Percentiles rank a stretch among this genome's conserved stretches.
Conservation (phyloP, 257 asterid genomes). For the Schizonepeta tenuifolia region DNA sequence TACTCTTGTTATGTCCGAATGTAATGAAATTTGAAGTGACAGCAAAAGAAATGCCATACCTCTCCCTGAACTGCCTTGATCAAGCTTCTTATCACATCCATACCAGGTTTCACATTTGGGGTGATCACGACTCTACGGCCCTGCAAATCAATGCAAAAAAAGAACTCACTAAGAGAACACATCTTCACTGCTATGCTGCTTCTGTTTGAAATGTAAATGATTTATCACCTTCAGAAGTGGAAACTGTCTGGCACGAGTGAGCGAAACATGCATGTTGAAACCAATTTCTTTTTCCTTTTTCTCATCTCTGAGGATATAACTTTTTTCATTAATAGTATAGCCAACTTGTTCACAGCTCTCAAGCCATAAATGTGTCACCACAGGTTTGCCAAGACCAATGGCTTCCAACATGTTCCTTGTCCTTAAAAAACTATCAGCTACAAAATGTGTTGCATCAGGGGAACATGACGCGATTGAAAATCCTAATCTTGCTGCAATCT, state of each 20-base stretch:
- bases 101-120: slow-evolving; percentile 62
- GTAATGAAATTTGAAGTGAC: slow-evolving; percentile 8
- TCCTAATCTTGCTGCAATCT: slow-evolving; percentile 65
- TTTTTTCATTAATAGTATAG: slow-evolving; percentile 58
- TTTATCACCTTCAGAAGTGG: slow-evolving; percentile 70
- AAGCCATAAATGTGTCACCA: slow-evolving; percentile 81
- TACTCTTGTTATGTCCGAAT: not conserved
- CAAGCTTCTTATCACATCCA: slow-evolving; percentile 57
- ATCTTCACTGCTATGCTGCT: slow-evolving; percentile 16
- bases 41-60: slow-evolving; percentile 46
- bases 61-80: slow-evolving; percentile 69
- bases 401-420: slow-evolving; percentile 84
- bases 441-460: slow-evolving; percentile 77
- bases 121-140: slow-evolving; percentile 64
- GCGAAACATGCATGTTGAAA: slow-evolving; percentile 66
- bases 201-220: slow-evolving; percentile 9
- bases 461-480: slow-evolving; percentile 57
- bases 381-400: slow-evolving; percentile 73
- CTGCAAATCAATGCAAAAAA: slow-evolving; percentile 46
- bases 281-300: slow-evolving; percentile 78
- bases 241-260: slow-evolving; percentile 56
- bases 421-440: slow-evolving; percentile 69
- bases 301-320: slow-evolving; percentile 72
- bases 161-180: slow-evolving; percentile 11
- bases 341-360: slow-evolving; percentile 74